Evolutionary conservation across 192 early-diverging fungal genomes (phyloP).

Genomic region (Lunasporangiospora selenospora): DNA sequence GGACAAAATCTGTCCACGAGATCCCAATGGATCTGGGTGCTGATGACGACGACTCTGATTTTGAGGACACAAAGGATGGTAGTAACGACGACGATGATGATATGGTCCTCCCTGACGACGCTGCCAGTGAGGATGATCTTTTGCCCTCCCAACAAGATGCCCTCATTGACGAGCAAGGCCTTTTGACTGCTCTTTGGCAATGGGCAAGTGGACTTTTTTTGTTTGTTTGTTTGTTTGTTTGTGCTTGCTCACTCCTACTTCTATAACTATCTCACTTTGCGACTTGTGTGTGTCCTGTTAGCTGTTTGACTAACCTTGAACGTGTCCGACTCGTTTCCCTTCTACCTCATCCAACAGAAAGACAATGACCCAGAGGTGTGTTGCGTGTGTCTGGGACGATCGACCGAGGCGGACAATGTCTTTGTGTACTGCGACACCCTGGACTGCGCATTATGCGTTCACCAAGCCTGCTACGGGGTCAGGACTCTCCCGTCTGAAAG

Average conservation of each 20-base stretch:
- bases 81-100: slow-evolving; percentile 44
- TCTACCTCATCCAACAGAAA: slow-evolving; percentile 48
- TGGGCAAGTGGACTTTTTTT: slow-evolving; percentile 26
- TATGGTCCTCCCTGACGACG: slow-evolving; percentile 41
- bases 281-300: no score
- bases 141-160: slow-evolving; percentile 21
- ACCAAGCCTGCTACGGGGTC: slow-evolving; percentile 52
- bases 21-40: slow-evolving; percentile 44
- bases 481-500: slow-evolving; percentile 38
- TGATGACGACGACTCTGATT: slow-evolving; percentile 50
- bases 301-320: no score
- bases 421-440: slow-evolving; percentile 62
- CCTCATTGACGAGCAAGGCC: slow-evolving; percentile 38
- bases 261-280: no score
- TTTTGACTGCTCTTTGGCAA: slow-evolving; percentile 46
- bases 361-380: slow-evolving; percentile 59
- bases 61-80: slow-evolving; percentile 34
- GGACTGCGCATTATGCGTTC: slow-evolving; percentile 27
- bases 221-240: neutral
- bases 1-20: slow-evolving; percentile 44
- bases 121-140: slow-evolving; percentile 39
- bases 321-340: no score
- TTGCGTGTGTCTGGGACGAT: slow-evolving; percentile 57
- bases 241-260: neutral
- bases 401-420: slow-evolving; percentile 52